Base-by-base conservation (phyloP, 1,284 basidiomycete species). In the Heterobasidion parviporum region DNA sequence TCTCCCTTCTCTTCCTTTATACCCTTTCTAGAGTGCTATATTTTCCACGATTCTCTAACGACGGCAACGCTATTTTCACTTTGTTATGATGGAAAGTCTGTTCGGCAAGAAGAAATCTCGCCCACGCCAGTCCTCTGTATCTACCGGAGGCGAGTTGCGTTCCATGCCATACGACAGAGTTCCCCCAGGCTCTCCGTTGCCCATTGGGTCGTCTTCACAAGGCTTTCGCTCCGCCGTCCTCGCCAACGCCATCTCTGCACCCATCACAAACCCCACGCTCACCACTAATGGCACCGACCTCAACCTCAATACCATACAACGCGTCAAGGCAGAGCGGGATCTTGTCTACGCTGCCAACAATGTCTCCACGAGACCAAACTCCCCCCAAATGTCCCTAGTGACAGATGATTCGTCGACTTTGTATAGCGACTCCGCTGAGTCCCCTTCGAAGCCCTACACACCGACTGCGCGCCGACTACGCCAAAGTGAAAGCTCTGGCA, bases 131-230 rank as follows among this genome's bases (percentile, higher is more conserved):
- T 74, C 76, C 50, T 81, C 79, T n/a, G 59, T 73, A 26, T 74
- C 74, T 48, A 68, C 57, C 41, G 69, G 70, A 52, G 77, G 78
- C 7, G 49, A 56, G 55, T 65, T 77, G 64, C 74, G 76, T 53
- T 85, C 86, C 10, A 76, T 89, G 50, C 88, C 87, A 16, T 89
- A 89, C 66, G 85, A 89, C 71, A 80, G 76, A 65, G 75, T 87
- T 51, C 70, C 81, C n/a, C 70, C 76, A 53, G 79, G 78, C 54
- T 80, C 83, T 52, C 86, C 87, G 45, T 65, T 82, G 44, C 72
- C 82, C 45, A 81, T 82, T 50, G 72, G 71, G 26, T 80, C 81
- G 2, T 69, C 78, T 52, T 81, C 78, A 34, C 81, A 84, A 64
- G 81, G 77, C 38, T 66, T 83, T 47, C 74, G 80, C 64, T 75